A percentile compares a stretch with the other conserved stretches of the same genome.
phyloP scores from a whole-genome alignment of 768 basidiomycete genomes.

The Dioszegia hungarica region DNA sequence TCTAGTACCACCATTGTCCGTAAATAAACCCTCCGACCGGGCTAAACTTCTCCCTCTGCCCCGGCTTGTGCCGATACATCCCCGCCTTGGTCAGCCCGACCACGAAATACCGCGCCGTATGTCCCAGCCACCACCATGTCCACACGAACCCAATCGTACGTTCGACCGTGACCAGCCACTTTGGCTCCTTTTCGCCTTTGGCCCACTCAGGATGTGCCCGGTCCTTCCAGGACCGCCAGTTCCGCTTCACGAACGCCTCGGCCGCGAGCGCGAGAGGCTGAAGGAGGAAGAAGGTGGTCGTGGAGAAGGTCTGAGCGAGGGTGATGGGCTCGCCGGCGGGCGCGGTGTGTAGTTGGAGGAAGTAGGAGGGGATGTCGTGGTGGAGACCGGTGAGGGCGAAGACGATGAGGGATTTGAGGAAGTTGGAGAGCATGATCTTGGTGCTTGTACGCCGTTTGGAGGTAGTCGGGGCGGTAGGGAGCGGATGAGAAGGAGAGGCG shows the following conservation, averaged over 20 bases:
- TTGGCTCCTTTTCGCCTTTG: constrained; percentile 2
- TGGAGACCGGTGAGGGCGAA: constrained; percentile 29
- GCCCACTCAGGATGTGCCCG: background rate
- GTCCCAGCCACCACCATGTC: constrained; percentile 40
- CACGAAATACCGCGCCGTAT: constrained; percentile 34
- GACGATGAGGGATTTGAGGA: constrained; percentile 37
- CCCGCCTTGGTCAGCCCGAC: constrained; percentile 26
- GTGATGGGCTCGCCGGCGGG: background rate
- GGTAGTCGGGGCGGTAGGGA: constrained; percentile 11
- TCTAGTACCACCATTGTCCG: constrained; percentile 28
- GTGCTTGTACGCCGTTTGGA: background rate
- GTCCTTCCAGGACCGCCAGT: constrained; percentile 16
- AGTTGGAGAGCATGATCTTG: constrained; percentile 17
- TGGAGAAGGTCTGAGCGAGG: constrained; percentile 4
- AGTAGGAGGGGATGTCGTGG: constrained; percentile 28
- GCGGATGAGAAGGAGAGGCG: constrained; percentile 23
- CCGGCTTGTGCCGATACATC: constrained; percentile 9
- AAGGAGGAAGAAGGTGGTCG: constrained; percentile 33
- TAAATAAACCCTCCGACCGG: constrained; percentile 28
- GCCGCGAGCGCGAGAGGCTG: constrained; percentile 33
- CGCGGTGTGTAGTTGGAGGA: constrained; percentile 1
- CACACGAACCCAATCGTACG: constrained; percentile 29
- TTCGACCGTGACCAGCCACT: constrained; percentile 24
- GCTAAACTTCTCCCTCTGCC: constrained; percentile 8
- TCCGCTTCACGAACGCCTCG: constrained; percentile 30